Evolutionary conservation across 208 protist species (phyloP), one percentile per base, ranked within the genome.

Genomic region (Acanthamoeba healyi): DNA sequence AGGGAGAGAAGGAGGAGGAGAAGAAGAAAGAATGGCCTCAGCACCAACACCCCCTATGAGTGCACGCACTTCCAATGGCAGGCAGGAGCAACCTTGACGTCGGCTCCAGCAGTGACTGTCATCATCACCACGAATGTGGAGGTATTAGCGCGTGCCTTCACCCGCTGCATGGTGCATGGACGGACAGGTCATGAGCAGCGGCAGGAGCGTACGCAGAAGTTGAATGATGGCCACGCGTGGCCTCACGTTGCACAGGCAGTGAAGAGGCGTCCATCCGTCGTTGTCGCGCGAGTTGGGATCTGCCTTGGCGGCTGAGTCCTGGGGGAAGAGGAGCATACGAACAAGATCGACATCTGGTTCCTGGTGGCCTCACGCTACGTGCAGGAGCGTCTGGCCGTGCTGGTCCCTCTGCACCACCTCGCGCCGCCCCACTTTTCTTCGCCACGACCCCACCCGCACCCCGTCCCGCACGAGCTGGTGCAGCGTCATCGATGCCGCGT

Each of bases 221-320:
- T 22, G 38, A 4, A 84, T 29, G 7, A 51, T 6, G 4, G 74
- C 34, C 14, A 36, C 42, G 40, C 54, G 7, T 4, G 74, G 42
- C 9, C 74, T 3, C 9, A 46, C 44, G 29, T 44, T 54, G 29
- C 74, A 84, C 12, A 84, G 26, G 42, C 38, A 84, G 44, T 84
- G 74, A 84, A 84, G 74, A 5, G 74, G 42, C 12, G 74, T 84
- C 74, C 74, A 84, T 7, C 74, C 74, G 9, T 54, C 42, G 40
- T 84, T 84, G n/a, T 84, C 74, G 3, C 74, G 2, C 10, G 22
- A 6, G 29, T 84, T 84, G 29, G 44, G 42, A 32, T 56, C 44
- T 5, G 40, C 15, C n/a, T 51, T 84, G 22, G 74, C 40, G 17
- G 10, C n/a, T 65, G 63, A 10, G 19, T 19, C 34, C 4, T 40